A percentile compares a stretch with the other conserved stretches of the same genome.
phyloP scores from a whole-genome alignment of 768 basidiomycete genomes.

The Termitomyces sp. region DNA sequence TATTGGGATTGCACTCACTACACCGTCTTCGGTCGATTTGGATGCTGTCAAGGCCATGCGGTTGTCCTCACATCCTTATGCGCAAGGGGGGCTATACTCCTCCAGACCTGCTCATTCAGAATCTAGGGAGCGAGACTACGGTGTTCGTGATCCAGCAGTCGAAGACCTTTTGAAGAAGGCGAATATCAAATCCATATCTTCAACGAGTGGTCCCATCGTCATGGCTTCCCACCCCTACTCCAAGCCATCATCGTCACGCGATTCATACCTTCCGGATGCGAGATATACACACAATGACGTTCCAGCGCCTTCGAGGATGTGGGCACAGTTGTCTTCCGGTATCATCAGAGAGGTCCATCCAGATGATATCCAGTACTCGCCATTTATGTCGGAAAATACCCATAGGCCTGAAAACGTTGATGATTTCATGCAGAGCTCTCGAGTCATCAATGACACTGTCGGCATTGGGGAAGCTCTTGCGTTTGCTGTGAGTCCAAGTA shows the following conservation, averaged over 20 bases:
- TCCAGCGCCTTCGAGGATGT: conserved; percentile 42
- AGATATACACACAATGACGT: conserved; percentile 30
- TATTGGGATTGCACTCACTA: conserved; percentile 30
- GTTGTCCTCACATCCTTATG: conserved; percentile 44
- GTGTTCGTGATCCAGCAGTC: not conserved
- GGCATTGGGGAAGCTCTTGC: conserved; percentile 62
- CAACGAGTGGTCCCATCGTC: conserved; percentile 22
- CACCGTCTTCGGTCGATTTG: conserved; percentile 22
- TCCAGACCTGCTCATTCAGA: conserved; percentile 20
- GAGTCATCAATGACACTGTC: conserved; percentile 40
- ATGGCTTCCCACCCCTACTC: conserved; percentile 41
- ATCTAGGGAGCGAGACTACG: conserved; percentile 28
- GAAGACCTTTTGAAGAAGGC: not conserved
- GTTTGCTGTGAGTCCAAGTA: conserved; percentile 26
- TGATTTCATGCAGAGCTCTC: conserved; percentile 18
- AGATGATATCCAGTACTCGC: conserved; percentile 42
- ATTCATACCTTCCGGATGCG: conserved; percentile 27
- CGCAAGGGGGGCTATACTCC: conserved; percentile 32
- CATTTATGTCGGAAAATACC: conserved; percentile 27
- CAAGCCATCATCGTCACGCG: conserved; percentile 21
- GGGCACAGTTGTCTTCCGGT: conserved; percentile 42
- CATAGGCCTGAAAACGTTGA: not conserved
- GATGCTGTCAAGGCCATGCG: conserved; percentile 24
- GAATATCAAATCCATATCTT: conserved; percentile 19
- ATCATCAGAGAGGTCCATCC: conserved; percentile 39